Evolutionary conservation across 306 rosid genomes (phyloP).

Genomic region (Prunus mongolica): DNA sequence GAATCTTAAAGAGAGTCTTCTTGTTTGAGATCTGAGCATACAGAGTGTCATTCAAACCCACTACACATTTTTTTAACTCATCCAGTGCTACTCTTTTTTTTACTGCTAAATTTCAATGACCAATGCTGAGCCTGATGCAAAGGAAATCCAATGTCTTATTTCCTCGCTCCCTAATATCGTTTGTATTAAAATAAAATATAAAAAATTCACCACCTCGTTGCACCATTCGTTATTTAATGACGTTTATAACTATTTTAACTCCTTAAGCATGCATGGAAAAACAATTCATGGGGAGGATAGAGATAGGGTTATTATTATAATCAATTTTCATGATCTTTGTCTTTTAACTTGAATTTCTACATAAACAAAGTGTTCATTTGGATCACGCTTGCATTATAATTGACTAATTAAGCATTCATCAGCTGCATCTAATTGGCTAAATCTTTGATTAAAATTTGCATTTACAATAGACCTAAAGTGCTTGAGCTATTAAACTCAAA

Average conservation of each 20-base stretch:
- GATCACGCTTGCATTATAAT: not conserved
- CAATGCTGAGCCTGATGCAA: slow-evolving; percentile 12
- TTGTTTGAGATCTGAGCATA: slow-evolving; percentile 79
- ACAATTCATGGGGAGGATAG: not conserved
- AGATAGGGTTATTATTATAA: not conserved
- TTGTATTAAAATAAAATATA: too few species aligned
- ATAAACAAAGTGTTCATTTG: not conserved
- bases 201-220: not conserved
- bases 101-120: slow-evolving; percentile 20
- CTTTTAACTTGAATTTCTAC: not conserved
- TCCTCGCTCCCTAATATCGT: too few species aligned
- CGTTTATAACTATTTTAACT: not conserved
- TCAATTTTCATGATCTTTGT: not conserved
- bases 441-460: not conserved
- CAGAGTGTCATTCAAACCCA: slow-evolving; percentile 43
- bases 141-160: too few species aligned
- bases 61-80: slow-evolving; percentile 31
- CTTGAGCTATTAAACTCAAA: not conserved
- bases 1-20: slow-evolving; percentile 44
- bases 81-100: slow-evolving; percentile 22
- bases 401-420: not conserved
- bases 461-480: not conserved
- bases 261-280: not conserved
- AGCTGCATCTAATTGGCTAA: not conserved
- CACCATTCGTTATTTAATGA: not conserved